Percentiles rank a stretch among this genome's conserved stretches.
These are phyloP conservation scores for Wickerhamomyces sydowiorum DNA, from an alignment of 805 yeast genomes.

Conservation along the genomic window DNA sequence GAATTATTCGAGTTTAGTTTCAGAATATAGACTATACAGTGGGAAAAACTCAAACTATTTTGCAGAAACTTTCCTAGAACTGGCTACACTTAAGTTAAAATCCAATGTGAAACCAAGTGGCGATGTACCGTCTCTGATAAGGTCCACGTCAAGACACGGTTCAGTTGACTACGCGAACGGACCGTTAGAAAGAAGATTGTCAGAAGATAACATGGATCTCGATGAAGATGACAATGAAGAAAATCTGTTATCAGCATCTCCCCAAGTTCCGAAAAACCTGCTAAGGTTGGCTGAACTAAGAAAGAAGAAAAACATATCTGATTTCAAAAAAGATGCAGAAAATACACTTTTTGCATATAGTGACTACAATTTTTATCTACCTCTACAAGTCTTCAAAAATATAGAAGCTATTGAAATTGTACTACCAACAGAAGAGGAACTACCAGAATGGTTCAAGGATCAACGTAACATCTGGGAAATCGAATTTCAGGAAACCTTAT, in stretches of 20 bases:
- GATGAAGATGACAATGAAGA: slow-evolving; percentile 20
- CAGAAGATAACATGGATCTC: slow-evolving; percentile 13
- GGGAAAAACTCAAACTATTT: slow-evolving; percentile 70
- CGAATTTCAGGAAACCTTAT: slow-evolving; percentile 13
- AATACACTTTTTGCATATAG: not conserved
- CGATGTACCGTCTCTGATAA: not conserved
- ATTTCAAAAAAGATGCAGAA: not conserved
- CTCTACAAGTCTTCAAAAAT: slow-evolving; percentile 11
- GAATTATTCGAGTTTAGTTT: slow-evolving; percentile 78
- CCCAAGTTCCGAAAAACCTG: slow-evolving; percentile 61
- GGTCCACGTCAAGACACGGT: slow-evolving; percentile 1
- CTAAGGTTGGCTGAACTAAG: slow-evolving; percentile 46
- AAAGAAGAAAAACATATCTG: slow-evolving; percentile 26
- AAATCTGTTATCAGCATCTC: slow-evolving; percentile 47
- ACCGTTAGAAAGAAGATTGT: slow-evolving; percentile 10
- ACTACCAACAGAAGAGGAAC: slow-evolving; percentile 50
- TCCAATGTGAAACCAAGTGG: slow-evolving; percentile 23
- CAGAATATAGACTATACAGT: slow-evolving; percentile 76
- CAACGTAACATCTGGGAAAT: slow-evolving; percentile 67
- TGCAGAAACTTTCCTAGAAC: slow-evolving; percentile 78
- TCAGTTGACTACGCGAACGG: slow-evolving; percentile 25
- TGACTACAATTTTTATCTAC: slow-evolving; percentile 12
- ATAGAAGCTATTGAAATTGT: slow-evolving; percentile 19
- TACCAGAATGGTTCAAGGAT: slow-evolving; percentile 72
- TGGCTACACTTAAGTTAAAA: slow-evolving; percentile 49